Evolutionary conservation across 768 basidiomycete species (phyloP).

Genomic region (Lactarius hengduanensis): DNA sequence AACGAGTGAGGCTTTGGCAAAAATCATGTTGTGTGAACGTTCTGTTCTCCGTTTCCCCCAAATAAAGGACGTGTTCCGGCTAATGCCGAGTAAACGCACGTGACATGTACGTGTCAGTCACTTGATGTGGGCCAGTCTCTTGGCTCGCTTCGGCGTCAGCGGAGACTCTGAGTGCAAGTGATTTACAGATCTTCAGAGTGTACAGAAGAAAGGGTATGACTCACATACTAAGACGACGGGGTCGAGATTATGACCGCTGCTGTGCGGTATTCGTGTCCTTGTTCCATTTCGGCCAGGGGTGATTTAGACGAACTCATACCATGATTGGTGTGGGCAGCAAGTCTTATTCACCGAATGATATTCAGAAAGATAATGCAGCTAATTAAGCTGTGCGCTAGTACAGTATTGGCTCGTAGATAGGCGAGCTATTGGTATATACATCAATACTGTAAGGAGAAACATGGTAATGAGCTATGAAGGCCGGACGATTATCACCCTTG

Average conservation of each 20-base stretch:
- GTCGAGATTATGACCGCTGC: no score
- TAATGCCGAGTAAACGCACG: constrained; percentile 4
- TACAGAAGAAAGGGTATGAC: no score
- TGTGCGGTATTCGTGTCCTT: no score
- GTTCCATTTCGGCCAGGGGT: no score
- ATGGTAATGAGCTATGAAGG: not conserved
- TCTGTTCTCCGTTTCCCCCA: not conserved
- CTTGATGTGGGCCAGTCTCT: not conserved
- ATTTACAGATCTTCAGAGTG: no score
- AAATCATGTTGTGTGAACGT: constrained; percentile 46
- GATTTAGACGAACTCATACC: not conserved
- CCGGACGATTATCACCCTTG: not conserved
- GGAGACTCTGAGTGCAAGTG: no score
- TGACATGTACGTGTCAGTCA: not conserved
- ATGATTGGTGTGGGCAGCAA: not conserved
- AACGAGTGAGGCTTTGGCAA: constrained; percentile 59
- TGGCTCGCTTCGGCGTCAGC: no score
- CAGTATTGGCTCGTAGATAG: not conserved
- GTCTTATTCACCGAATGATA: not conserved
- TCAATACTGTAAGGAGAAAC: not conserved
- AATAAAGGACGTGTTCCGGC: constrained; percentile 14
- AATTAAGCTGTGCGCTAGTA: not conserved
- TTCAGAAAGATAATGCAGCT: not conserved
- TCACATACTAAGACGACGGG: no score
- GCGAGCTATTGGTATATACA: not conserved